A percentile compares a stretch with the other conserved stretches of the same genome.
Evolutionary conservation across 2,329 filamentous ascomycete genomes (phyloP).

Genomic region (Trichoderma endophyticum): DNA sequence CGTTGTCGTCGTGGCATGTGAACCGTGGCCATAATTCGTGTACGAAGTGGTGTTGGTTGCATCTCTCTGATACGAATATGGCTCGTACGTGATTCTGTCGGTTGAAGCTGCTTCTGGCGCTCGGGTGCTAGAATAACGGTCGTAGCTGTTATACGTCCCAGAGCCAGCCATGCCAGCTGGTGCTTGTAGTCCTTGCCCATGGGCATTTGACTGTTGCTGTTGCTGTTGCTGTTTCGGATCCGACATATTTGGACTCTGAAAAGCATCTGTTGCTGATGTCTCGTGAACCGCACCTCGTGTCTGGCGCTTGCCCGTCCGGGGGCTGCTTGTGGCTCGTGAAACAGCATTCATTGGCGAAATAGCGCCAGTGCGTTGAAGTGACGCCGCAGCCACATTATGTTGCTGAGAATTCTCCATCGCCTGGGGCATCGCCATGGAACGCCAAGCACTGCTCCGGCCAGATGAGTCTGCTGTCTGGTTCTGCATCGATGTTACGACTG

Average conservation of each 20-base stretch:
- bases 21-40: constrained; percentile 29
- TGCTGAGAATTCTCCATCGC: constrained; percentile 28
- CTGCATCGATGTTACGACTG: constrained; percentile 1
- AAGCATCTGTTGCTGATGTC: constrained; percentile 15
- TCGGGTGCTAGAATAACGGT: constrained; percentile 20
- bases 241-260: constrained; percentile 9
- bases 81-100: constrained; percentile 31
- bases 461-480: background rate
- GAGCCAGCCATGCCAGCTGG: background rate
- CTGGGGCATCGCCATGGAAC: constrained; percentile 16
- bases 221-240: background rate
- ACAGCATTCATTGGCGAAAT: constrained; percentile 31
- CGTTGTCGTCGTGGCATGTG: constrained; percentile 24
- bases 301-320: constrained; percentile 35
- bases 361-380: constrained; percentile 30
- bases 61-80: constrained; percentile 32
- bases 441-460: background rate
- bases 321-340: constrained; percentile 28
- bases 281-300: constrained; percentile 30
- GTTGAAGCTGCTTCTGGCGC: background rate
- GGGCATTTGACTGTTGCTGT: background rate
- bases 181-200: background rate
- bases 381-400: background rate
- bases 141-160: constrained; percentile 24
- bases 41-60: constrained; percentile 22